phyloP scores from a whole-genome alignment of 2,329 filamentous ascomycete species.

The Podosphaera fusca region DNA sequence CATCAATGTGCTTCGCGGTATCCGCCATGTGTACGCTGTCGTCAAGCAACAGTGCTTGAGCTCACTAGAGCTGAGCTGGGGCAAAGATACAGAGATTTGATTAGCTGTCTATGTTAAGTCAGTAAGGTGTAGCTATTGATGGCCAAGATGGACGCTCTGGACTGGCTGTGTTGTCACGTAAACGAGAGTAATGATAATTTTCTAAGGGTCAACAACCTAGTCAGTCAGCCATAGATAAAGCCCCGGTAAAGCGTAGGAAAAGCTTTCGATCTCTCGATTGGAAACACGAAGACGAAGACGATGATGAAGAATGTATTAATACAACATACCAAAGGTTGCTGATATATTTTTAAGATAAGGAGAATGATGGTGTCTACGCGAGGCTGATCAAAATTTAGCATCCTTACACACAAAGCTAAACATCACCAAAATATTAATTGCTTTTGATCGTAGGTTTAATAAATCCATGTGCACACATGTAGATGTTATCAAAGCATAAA shows the following conservation, averaged over 20 bases:
- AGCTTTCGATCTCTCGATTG: neutral
- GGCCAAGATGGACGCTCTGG: neutral
- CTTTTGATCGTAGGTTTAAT: neutral
- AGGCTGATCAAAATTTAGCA: neutral
- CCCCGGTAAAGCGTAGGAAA: neutral
- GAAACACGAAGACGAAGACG: neutral
- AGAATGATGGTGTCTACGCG: neutral
- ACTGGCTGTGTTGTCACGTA: neutral
- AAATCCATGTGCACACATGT: neutral
- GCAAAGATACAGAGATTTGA: neutral
- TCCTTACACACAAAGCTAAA: neutral
- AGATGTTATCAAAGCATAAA: no score
- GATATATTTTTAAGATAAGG: neutral
- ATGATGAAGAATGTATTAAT: neutral
- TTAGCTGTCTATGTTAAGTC: neutral
- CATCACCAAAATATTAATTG: neutral
- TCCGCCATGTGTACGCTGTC: conserved; percentile 11
- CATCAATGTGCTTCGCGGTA: conserved; percentile 10
- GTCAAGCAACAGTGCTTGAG: neutral
- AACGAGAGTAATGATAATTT: neutral
- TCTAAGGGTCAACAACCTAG: neutral
- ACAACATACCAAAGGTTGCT: neutral
- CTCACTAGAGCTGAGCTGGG: neutral
- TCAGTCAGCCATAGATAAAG: neutral
- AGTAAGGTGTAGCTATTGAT: neutral